These are phyloP conservation scores for Lignosus rhinocerotis DNA, from an alignment of 1,284 basidiomycete genomes.

Conservation along the genomic window DNA sequence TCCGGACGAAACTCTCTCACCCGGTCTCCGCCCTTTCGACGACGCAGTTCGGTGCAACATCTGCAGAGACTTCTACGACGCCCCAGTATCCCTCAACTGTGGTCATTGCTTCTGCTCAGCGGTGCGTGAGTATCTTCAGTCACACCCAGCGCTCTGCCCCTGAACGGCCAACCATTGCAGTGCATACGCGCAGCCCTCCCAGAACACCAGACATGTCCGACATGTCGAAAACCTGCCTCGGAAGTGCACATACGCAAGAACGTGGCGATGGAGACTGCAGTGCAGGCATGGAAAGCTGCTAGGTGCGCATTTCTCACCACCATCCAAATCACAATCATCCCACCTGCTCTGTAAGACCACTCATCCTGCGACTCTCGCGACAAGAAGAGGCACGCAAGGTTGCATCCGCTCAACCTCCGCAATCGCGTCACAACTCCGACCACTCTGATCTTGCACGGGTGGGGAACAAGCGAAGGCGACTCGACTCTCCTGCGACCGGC, in stretches of 20 bases:
- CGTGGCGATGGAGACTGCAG: conserved; percentile 56
- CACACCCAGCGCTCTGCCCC: neutral
- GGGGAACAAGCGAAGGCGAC: conserved; percentile 11
- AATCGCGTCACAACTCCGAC: neutral
- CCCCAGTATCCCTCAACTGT: conserved; percentile 67
- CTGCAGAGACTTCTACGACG: conserved; percentile 69
- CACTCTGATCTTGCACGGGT: conserved; percentile 28
- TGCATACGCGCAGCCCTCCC: conserved; percentile 62
- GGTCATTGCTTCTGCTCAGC: conserved; percentile 79
- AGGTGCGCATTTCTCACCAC: conserved; percentile 45
- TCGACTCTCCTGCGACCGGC: neutral
- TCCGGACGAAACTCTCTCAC: conserved; percentile 39
- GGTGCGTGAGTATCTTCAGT: conserved; percentile 42
- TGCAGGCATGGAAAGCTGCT: conserved; percentile 61
- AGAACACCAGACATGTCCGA: conserved; percentile 63
- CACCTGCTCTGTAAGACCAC: neutral
- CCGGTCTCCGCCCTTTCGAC: conserved; percentile 64
- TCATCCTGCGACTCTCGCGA: conserved; percentile 21
- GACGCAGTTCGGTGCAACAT: conserved; percentile 66
- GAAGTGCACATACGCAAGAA: conserved; percentile 65
- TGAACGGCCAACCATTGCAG: conserved; percentile 35
- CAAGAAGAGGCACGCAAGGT: conserved; percentile 14
- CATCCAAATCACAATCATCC: neutral
- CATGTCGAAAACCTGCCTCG: conserved; percentile 54
- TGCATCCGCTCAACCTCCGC: neutral